Percentiles rank a stretch among this genome's conserved stretches.
Conservation (phyloP, 768 basidiomycete species). For the Trametes elegans region DNA sequence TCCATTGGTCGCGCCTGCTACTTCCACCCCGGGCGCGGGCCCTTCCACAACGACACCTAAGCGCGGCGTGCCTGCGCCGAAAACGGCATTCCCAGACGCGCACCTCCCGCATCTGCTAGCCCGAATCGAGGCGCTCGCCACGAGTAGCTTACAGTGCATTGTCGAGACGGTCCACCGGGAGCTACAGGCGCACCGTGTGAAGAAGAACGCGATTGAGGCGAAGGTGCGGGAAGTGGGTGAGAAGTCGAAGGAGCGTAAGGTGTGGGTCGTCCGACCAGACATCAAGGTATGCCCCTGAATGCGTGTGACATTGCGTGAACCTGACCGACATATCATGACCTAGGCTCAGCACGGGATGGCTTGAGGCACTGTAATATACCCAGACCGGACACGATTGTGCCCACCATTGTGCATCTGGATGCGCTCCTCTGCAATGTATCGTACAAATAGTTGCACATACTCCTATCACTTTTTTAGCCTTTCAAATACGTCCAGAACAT, state of each 20-base stretch:
- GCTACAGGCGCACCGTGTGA: slow-evolving; percentile 65
- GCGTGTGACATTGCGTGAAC: background rate
- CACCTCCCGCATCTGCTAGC: slow-evolving; percentile 58
- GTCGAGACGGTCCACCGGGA: slow-evolving; percentile 74
- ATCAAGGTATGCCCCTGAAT: slow-evolving; percentile 20
- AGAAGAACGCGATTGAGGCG: slow-evolving; percentile 81
- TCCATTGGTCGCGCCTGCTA: background rate
- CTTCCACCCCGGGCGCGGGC: slow-evolving; percentile 9
- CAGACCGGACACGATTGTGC: too few species aligned
- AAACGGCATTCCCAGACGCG: slow-evolving; percentile 65
- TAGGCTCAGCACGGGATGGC: slow-evolving; percentile 15
- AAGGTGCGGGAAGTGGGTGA: slow-evolving; percentile 76
- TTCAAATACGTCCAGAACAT: background rate
- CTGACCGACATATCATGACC: background rate
- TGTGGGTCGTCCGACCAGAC: slow-evolving; percentile 66
- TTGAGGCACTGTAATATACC: too few species aligned
- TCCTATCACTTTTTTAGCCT: background rate
- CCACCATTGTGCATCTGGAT: too few species aligned
- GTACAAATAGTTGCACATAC: slow-evolving; percentile 1
- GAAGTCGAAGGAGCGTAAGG: slow-evolving; percentile 68
- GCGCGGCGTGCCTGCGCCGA: slow-evolving; percentile 34
- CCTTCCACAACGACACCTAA: slow-evolving; percentile 28
- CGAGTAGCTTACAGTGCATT: slow-evolving; percentile 61
- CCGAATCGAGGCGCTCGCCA: slow-evolving; percentile 61
- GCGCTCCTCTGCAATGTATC: background rate